Evolutionary conservation across 176 grass and related monocot genomes (phyloP), one percentile per base, ranked within the genome.

Genomic region (Ampelocalamus luodianensis): DNA sequence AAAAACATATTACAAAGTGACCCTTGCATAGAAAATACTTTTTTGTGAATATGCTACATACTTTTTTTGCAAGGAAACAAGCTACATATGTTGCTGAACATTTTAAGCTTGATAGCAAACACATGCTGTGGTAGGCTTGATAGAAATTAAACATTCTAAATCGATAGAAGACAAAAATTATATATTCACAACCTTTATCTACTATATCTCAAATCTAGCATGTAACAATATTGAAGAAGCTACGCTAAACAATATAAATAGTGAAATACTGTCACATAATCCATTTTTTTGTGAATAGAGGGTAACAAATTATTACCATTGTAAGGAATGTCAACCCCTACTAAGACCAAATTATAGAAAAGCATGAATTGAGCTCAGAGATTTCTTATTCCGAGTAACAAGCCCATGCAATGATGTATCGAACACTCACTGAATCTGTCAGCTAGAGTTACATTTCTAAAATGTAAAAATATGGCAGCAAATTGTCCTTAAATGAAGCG

Each of bases 81-180:
- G 32, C 32, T 34, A 34, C 32, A 34, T 34, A 3, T 2, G 32
- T 0, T 34, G 32, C 32, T 34, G 2, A 34, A 34, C 32, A 34
- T 34, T 34, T 34, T 34, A 34, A 2, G 2, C 32, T 34, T 34
- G 32, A 34, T 34, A 34, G 32, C 32, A 34, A 40, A 40, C 39
- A 6, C 39, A 7, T 40, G 0, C 6, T 40, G 5, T 40, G 39
- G 6, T 40, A 40, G 39, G 5, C 39, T 40, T 40, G 18, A 10
- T 78, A 18, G 38, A 32, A 63, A 1, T 78, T 40, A 38, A 12
- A 62, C n/a, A 22, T 11, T 62, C 26, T 40, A 27, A 62, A 39
- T 14, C 6, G 5, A 60, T 22, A 54, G 29, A 65, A 14, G 62
- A 54, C 16, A 74, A 87, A 83, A 78, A 80, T 15, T 39, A 18